Evolutionary conservation across 805 yeast genomes (phyloP).

Genomic region (Naumovozyma baii): DNA sequence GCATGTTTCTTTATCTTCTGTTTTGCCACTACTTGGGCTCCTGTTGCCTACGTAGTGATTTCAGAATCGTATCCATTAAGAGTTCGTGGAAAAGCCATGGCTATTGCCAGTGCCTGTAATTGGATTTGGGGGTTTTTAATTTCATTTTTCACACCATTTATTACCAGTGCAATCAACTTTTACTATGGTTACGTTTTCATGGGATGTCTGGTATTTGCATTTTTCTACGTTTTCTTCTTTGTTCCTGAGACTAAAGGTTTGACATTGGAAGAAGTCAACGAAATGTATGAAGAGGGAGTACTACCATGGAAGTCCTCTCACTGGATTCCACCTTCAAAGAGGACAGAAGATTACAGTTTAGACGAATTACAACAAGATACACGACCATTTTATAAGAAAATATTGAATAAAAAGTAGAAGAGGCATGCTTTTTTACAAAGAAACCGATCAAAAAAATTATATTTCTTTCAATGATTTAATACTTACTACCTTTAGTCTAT

Average conservation of each 20-base stretch:
- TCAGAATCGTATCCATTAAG: constrained; percentile 62
- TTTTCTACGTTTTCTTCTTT: constrained; percentile 58
- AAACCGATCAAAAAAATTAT: too few relatives aligned
- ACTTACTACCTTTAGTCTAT: too few relatives aligned
- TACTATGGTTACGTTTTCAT: constrained; percentile 53
- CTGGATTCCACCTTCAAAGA: constrained; percentile 40
- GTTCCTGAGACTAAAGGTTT: constrained; percentile 72
- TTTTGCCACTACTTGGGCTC: constrained; percentile 67
- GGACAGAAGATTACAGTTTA: constrained; percentile 13
- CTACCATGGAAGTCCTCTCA: constrained; percentile 36
- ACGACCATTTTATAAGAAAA: constrained; percentile 15
- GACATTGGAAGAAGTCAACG: constrained; percentile 70
- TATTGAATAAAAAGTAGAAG: constrained; percentile 5
- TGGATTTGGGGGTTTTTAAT: constrained; percentile 64
- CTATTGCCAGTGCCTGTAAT: constrained; percentile 53
- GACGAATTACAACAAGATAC: constrained; percentile 15
- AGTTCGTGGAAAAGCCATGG: constrained; percentile 50
- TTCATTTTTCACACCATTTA: constrained; percentile 57
- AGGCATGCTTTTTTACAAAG: neutral
- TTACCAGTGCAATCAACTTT: constrained; percentile 53
- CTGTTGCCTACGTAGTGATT: constrained; percentile 49
- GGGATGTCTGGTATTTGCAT: constrained; percentile 45
- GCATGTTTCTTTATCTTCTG: constrained; percentile 47
- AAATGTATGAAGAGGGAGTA: constrained; percentile 36
- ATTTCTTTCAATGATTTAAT: too few relatives aligned